Evolutionary conservation across 2,329 filamentous ascomycete genomes (phyloP), one percentile per base, ranked within the genome.

Genomic region (Phyllosticta paracitricarpa): DNA sequence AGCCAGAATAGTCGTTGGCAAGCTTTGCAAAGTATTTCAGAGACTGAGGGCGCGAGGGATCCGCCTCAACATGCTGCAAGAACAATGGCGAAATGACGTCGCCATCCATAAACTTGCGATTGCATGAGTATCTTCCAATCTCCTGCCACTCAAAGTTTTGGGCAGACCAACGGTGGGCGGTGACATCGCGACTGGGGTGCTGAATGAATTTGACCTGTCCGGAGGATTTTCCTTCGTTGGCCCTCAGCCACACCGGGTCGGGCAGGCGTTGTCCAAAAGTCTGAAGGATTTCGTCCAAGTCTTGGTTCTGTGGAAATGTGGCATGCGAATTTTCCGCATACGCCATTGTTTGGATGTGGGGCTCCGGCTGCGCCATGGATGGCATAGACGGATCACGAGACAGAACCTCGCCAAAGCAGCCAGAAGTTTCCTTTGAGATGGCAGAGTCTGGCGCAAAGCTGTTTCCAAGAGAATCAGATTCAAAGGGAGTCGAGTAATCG

Each of bases 161-260:
- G 0, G 63, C 62, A 6, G 74, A 76, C 78, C 78, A 80, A 62
- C 78, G 75, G 58, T 79, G 78, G 1, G 77, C 78, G 26, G 75
- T 75, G 4, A 79, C 71, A 61, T 79, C 76, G 55, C 76, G 72
- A 62, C 79, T 79, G 0, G 77, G 76, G 64, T 80, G 77, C 56
- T 76, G 72, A 33, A 78, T 73, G 67, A 79, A 79, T 14, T 75
- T 69, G 19, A 79, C 68, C 62, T 78, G 72, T 8, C 77, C 77
- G 56, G 78, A 70, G 28, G 70, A 69, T 22, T 63, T 62, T 26
- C 75, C 74, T 17, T 63, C 58, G 25, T 70, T 61, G 52, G 68
- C 65, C 4, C 70, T 68, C 25, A 79, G 70, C 61, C 69, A 73
- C 17, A 75, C 73, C 4, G 72, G 71, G 19, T 75, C 70, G n/a